Evolutionary conservation across 2,329 filamentous ascomycete species (phyloP).

Genomic region (Colletotrichum lupini): DNA sequence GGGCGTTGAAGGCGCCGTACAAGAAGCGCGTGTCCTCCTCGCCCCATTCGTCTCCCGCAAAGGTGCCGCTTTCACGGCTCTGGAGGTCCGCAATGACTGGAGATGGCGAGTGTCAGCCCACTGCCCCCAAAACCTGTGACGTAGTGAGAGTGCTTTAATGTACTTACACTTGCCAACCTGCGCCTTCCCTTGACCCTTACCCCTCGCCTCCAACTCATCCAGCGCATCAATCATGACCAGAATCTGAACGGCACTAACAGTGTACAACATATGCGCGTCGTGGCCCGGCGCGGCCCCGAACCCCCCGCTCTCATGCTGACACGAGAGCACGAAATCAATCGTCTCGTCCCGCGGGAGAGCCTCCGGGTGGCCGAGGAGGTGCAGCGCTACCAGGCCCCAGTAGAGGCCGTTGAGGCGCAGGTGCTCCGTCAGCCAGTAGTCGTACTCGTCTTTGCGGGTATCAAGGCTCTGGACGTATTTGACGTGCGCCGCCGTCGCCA

Average conservation of each 20-base stretch:
- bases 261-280: slow-evolving; percentile 96
- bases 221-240: slow-evolving; percentile 87
- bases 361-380: slow-evolving; percentile 84
- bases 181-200: slow-evolving; percentile 75
- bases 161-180: slow-evolving; percentile 82
- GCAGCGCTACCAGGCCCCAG: slow-evolving; percentile 91
- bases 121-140: slow-evolving; percentile 29
- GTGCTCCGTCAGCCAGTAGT: slow-evolving; percentile 98
- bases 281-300: slow-evolving; percentile 95
- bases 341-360: slow-evolving; percentile 84
- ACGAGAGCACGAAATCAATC: slow-evolving; percentile 95
- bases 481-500: slow-evolving; percentile 75
- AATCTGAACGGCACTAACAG: slow-evolving; percentile 94
- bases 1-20: slow-evolving; percentile 87
- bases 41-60: slow-evolving; percentile 95
- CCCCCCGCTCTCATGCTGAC: slow-evolving; percentile 87
- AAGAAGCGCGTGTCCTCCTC: slow-evolving; percentile 96
- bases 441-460: slow-evolving; percentile 90
- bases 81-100: slow-evolving; percentile 85
- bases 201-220: slow-evolving; percentile 79
- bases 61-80: slow-evolving; percentile 83
- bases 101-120: not conserved
- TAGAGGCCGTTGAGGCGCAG: slow-evolving; percentile 95
- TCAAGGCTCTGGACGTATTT: slow-evolving; percentile 94
- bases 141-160: not conserved